Evolutionary conservation across 768 basidiomycete genomes (phyloP).

Genomic region (Hebeloma cylindrosporum): DNA sequence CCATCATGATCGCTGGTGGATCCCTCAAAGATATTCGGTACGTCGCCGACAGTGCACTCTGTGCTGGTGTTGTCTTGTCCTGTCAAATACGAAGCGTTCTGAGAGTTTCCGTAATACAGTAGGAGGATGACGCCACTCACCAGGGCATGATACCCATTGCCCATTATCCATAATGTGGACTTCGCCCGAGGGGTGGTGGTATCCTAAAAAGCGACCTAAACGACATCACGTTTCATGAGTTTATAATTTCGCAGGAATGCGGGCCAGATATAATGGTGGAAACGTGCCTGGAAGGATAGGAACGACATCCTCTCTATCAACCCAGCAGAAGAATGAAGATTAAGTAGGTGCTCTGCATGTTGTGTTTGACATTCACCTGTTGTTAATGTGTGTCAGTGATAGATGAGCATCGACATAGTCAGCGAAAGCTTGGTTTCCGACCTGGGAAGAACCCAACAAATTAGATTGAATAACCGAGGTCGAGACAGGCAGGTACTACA

Average conservation of each 20-base stretch:
- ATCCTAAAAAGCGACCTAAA: constrained; percentile 39
- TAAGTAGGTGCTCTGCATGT: too few species aligned
- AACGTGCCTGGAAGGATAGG: constrained; percentile 42
- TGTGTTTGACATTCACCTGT: constrained; percentile 35
- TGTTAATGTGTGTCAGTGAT: constrained; percentile 58
- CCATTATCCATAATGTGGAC: constrained; percentile 49
- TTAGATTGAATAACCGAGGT: too few species aligned
- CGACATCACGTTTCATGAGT: background rate
- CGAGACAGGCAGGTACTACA: constrained; percentile 29
- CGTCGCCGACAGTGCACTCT: constrained; percentile 45
- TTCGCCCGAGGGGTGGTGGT: constrained; percentile 48
- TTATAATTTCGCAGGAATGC: background rate
- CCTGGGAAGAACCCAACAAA: too few species aligned
- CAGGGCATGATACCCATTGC: constrained; percentile 57
- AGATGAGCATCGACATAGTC: constrained; percentile 55
- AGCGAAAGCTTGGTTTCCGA: constrained; percentile 63
- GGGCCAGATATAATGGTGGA: background rate
- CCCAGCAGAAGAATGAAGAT: background rate
- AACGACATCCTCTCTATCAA: constrained; percentile 36
- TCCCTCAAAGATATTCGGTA: constrained; percentile 41
- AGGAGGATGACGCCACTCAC: constrained; percentile 23
- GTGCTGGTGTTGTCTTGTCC: constrained; percentile 40
- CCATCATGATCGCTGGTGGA: constrained; percentile 42
- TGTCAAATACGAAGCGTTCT: background rate
- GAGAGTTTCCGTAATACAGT: background rate